These are phyloP conservation scores for Balansia obtecta DNA, from an alignment of 2,329 filamentous ascomycete genomes.

Conservation along the genomic window DNA sequence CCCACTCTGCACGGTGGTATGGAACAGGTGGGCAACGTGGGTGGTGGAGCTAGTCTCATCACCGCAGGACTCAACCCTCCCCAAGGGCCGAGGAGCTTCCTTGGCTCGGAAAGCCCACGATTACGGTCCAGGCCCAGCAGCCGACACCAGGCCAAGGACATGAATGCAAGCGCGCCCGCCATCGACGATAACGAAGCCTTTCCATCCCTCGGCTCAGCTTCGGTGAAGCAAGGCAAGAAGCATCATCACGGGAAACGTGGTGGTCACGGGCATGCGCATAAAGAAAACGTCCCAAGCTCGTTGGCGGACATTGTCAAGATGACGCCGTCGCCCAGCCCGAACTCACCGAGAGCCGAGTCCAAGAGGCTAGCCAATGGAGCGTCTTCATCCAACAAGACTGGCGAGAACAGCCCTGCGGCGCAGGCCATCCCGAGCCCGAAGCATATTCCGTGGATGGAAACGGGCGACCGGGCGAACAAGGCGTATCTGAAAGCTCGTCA, in stretches of 20 bases:
- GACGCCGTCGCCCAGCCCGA: constrained; percentile 70
- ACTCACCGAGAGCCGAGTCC: constrained; percentile 43
- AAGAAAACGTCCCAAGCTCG: constrained; percentile 61
- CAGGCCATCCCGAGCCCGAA: constrained; percentile 78
- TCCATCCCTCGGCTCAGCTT: constrained; percentile 70
- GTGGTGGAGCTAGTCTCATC: constrained; percentile 37
- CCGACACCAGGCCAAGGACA: constrained; percentile 51
- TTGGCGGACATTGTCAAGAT: constrained; percentile 92
- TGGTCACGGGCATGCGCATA: constrained; percentile 60
- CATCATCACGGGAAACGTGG: constrained; percentile 89
- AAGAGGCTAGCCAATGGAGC: constrained; percentile 21
- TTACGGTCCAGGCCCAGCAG: constrained; percentile 76
- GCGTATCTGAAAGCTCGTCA: constrained; percentile 89
- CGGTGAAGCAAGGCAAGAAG: constrained; percentile 70
- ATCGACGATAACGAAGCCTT: constrained; percentile 95
- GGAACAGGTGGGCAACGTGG: constrained; percentile 44
- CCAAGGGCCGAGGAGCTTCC: constrained; percentile 55
- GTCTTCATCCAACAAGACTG: constrained; percentile 23
- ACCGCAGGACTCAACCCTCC: constrained; percentile 50
- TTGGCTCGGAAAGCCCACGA: constrained; percentile 48
- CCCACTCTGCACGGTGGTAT: constrained; percentile 56
- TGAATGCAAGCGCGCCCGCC: constrained; percentile 55
- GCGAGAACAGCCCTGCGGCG: constrained; percentile 70
- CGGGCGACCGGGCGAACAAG: constrained; percentile 80
- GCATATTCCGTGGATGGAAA: constrained; percentile 93